These are phyloP conservation scores for Solanum medicagineum DNA, from an alignment of 257 asterid genomes.

Conservation along the genomic window DNA sequence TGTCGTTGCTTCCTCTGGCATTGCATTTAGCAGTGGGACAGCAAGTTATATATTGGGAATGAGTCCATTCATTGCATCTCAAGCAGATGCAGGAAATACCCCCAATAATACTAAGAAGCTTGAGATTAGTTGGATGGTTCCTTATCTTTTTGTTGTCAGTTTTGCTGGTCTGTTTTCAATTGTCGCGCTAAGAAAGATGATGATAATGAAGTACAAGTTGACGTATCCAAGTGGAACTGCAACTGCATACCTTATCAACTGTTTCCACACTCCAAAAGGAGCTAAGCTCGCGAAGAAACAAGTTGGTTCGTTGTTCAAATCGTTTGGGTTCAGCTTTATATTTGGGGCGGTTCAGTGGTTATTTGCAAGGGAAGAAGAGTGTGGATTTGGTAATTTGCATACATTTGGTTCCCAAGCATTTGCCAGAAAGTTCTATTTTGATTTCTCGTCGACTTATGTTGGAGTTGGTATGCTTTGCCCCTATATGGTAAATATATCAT, in stretches of 20 bases:
- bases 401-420: constrained; percentile 67
- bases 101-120: constrained; percentile 19
- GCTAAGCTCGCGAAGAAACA: constrained; percentile 65
- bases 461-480: constrained; percentile 24
- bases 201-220: too few species aligned
- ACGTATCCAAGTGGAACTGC: too few species aligned
- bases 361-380: constrained; percentile 38
- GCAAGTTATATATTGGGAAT: constrained; percentile 62
- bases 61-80: constrained; percentile 39
- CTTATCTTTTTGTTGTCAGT: too few species aligned
- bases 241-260: constrained; percentile 37
- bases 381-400: constrained; percentile 68
- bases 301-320: constrained; percentile 48
- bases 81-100: constrained; percentile 32
- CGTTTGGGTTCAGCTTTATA: constrained; percentile 38
- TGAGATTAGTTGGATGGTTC: too few species aligned
- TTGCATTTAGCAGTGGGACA: constrained; percentile 85
- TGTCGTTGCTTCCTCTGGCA: constrained; percentile 66
- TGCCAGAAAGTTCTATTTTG: constrained; percentile 15
- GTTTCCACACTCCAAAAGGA: constrained; percentile 81
- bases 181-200: too few species aligned
- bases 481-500: constrained; percentile 7
- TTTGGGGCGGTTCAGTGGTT: constrained; percentile 72
- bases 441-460: constrained; percentile 12
- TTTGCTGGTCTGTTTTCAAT: too few species aligned